phyloP scores from a whole-genome alignment of 1,284 basidiomycete genomes.

The Austropuccinia psidii region DNA sequence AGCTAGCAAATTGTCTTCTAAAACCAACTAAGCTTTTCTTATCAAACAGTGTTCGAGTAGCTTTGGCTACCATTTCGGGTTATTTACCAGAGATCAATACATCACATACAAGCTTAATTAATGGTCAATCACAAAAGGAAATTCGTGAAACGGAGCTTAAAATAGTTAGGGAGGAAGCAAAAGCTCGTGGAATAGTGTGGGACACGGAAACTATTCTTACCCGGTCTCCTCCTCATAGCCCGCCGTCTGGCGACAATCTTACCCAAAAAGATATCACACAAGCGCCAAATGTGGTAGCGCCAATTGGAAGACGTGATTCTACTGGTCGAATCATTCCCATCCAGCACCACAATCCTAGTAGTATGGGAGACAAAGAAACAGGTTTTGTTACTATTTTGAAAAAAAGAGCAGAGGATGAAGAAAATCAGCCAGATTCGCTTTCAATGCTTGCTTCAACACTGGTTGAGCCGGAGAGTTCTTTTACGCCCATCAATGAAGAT shows the following conservation, averaged over 20 bases:
- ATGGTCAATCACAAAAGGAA: background rate
- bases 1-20: background rate
- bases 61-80: constrained; percentile 29
- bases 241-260: background rate
- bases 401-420: constrained; percentile 3
- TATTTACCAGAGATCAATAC: constrained; percentile 19
- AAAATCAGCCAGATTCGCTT: background rate
- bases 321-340: constrained; percentile 2
- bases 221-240: background rate
- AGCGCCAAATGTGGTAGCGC: background rate
- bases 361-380: background rate
- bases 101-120: background rate
- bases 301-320: constrained; percentile 12
- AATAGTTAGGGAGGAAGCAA: constrained; percentile 20
- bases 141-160: constrained; percentile 7
- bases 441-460: background rate
- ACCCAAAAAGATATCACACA: background rate
- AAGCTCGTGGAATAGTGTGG: constrained; percentile 11
- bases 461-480: no score
- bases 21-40: background rate
- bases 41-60: constrained; percentile 19
- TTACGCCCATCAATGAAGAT: no score
- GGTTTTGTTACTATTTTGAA: constrained; percentile 7
- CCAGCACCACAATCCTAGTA: background rate
- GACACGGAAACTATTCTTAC: constrained; percentile 20